These are phyloP conservation scores for Prunus campanulata DNA, from an alignment of 306 rosid genomes.

Conservation along the genomic window DNA sequence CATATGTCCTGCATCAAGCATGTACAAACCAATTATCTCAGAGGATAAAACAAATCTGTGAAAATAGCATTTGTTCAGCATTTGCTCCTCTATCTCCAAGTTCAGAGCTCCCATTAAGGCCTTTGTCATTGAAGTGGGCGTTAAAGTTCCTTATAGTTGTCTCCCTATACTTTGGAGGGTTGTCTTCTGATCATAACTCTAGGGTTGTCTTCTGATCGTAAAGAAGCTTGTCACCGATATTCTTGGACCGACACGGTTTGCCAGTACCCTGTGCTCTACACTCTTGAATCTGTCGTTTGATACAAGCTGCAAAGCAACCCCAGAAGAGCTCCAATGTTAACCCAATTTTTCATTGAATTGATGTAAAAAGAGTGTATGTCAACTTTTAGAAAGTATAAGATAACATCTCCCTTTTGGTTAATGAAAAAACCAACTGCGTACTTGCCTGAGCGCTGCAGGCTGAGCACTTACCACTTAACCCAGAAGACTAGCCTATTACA, in stretches of 20 bases:
- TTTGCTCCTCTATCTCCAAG: too few relatives aligned
- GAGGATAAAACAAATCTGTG: too few relatives aligned
- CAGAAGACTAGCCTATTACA: too few relatives aligned
- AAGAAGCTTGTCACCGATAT: neutral
- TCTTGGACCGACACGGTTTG: constrained; percentile 15
- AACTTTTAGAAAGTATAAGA: neutral
- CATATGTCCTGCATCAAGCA: too few relatives aligned
- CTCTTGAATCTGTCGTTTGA: constrained; percentile 48
- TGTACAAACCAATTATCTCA: too few relatives aligned
- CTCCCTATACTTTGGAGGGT: constrained; percentile 4
- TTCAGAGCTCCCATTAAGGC: constrained; percentile 4
- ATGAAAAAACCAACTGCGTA: too few relatives aligned
- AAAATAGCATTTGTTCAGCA: neutral
- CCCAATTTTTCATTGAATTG: too few relatives aligned
- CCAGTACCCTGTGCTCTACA: constrained; percentile 31
- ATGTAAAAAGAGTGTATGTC: too few relatives aligned
- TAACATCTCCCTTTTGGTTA: too few relatives aligned
- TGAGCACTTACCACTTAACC: too few relatives aligned
- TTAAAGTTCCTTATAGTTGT: neutral
- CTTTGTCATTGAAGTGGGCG: neutral
- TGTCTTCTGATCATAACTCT: neutral
- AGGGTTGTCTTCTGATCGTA: neutral
- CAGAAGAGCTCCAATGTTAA: neutral
- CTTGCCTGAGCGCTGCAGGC: too few relatives aligned
- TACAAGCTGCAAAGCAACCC: neutral